phyloP scores from a whole-genome alignment of 139 green algal genomes.

The Penium margaritaceum region DNA sequence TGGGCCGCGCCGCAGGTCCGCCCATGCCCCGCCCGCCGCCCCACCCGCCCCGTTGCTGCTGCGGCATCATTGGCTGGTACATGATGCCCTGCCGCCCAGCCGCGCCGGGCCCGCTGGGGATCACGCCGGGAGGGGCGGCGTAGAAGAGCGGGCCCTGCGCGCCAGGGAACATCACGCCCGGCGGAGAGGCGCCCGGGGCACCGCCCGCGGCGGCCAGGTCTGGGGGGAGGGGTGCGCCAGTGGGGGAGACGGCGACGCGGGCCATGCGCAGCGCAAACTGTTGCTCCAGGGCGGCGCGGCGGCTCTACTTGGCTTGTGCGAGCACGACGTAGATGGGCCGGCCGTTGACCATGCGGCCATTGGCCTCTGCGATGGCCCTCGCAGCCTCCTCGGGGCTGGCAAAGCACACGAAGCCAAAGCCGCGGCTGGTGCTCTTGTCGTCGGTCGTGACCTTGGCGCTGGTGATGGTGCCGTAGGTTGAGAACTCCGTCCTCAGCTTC shows the following conservation, averaged over 20 bases:
- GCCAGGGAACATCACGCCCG: slow-evolving; percentile 32
- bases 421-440: slow-evolving; percentile 36
- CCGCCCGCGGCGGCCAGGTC: too few relatives aligned
- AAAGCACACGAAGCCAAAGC: slow-evolving; percentile 56
- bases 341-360: slow-evolving; percentile 38
- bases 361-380: slow-evolving; percentile 53
- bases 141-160: slow-evolving; percentile 33
- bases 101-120: neutral
- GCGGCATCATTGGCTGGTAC: slow-evolving; percentile 44
- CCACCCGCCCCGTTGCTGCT: too few relatives aligned
- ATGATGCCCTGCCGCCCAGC: slow-evolving; percentile 24
- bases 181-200: too few relatives aligned
- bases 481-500: slow-evolving; percentile 51
- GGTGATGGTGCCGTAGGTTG: slow-evolving; percentile 55
- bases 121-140: slow-evolving; percentile 26
- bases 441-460: slow-evolving; percentile 45
- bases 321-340: slow-evolving; percentile 58
- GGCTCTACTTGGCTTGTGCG: slow-evolving; percentile 55
- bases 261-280: slow-evolving; percentile 46
- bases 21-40: too few relatives aligned
- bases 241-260: too few relatives aligned
- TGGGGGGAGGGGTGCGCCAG: neutral
- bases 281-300: slow-evolving; percentile 46
- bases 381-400: slow-evolving; percentile 53
- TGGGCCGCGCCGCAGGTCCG: too few relatives aligned